Evolutionary conservation across 805 yeast genomes (phyloP), one percentile per base, ranked within the genome.

Genomic region (Candida pseudoglaebosa): DNA sequence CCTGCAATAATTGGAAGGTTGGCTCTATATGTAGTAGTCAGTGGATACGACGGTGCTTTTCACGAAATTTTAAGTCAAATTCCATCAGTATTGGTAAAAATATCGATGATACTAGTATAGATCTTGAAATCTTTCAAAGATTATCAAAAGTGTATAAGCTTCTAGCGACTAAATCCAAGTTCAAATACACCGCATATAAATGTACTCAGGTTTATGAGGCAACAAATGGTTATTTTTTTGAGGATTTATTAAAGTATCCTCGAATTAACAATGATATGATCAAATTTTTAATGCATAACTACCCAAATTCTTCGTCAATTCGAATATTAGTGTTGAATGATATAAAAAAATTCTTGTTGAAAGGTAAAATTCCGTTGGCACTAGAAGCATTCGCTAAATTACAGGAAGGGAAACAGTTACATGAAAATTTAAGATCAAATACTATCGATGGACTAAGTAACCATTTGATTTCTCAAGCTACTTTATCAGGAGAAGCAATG

Each of bases 201-300:
- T 53, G 57, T 41, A n/a, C 29, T 9, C 21, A 44, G 17, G n/a
- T 46, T 17, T 56, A 57, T 32, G 29, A 37, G 8, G 12, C 32
- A 3, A 19, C 15, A 4, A 31, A 42, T 10, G 28, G 33, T 4
- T 37, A 38, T 17, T 43, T 59, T 9, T 37, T 55, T 6, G 47
- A 45, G 17, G 65, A 59, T 34, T 36, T 57, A 13, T 38, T 56
- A 42, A 22, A 32, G 9, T 47, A 39, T 35, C 53, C 56, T 5
- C 20, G 42, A 24, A 41, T 46, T 34, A 52, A 50, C 34, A 32
- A 37, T 22, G 52, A 49, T 8, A 33, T 57, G 39, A 38, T 55
- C 17, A 31, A 41, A n/a, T 47, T 47, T 17, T 14, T 57, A 17
- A 28, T 45, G 24, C 14, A 21, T 10, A 41, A 44, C 14, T 53